Evolutionary conservation across 73 alveolate genomes (phyloP).

Genomic region (Paramecium biaurelia): DNA sequence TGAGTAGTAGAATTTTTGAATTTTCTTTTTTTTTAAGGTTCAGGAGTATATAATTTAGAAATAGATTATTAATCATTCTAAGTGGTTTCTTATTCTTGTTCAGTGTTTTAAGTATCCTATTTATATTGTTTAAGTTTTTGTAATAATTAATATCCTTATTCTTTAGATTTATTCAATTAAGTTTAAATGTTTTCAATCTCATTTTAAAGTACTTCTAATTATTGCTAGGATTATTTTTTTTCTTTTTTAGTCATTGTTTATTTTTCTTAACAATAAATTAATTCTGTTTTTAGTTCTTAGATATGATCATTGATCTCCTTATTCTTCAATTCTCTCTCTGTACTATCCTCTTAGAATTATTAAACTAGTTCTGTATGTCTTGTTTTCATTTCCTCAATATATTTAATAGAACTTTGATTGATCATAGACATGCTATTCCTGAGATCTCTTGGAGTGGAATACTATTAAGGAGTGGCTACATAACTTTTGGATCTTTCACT

Average conservation of each 20-base stretch:
- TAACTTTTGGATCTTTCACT: background rate
- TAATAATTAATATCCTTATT: background rate
- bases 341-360: background rate
- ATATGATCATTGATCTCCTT: background rate
- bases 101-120: background rate
- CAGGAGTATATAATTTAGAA: background rate
- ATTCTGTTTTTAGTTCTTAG: slow-evolving; percentile 13
- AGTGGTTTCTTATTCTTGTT: background rate
- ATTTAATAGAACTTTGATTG: background rate
- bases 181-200: background rate
- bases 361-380: background rate
- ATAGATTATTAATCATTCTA: background rate
- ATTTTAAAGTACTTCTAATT: background rate
- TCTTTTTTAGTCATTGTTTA: background rate
- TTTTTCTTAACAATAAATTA: background rate
- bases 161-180: background rate
- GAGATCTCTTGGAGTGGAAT: background rate
- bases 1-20: background rate
- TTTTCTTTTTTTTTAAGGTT: background rate
- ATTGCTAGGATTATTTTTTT: background rate
- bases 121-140: background rate
- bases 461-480: background rate
- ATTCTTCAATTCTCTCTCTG: background rate
- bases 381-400: background rate
- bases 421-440: background rate